A percentile compares a stretch with the other conserved stretches of the same genome.
Evolutionary conservation across 495 filamentous ascomycete genomes (phyloP).

Genomic region (Amniculicola lignicola): DNA sequence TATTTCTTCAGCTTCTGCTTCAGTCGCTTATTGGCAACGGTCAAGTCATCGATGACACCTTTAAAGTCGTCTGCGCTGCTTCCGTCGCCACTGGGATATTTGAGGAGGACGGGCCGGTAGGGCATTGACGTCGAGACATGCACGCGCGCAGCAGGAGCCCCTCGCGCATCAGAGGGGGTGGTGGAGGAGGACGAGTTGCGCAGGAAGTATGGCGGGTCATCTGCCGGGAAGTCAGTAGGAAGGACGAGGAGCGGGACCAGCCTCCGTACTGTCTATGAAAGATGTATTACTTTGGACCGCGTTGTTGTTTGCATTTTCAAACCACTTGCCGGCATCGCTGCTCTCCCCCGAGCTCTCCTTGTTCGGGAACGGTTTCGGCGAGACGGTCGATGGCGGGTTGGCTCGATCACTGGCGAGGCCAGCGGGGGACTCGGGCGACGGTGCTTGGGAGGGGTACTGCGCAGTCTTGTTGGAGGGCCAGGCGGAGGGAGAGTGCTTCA

Average conservation of each 20-base stretch:
- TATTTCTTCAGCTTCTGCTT: slow-evolving; percentile 66
- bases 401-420: slow-evolving; percentile 14
- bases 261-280: slow-evolving; percentile 36
- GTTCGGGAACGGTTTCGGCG: slow-evolving; percentile 7
- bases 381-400: slow-evolving; percentile 7
- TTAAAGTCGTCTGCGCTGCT: slow-evolving; percentile 42
- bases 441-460: neutral
- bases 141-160: neutral
- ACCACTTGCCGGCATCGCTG: slow-evolving; percentile 45
- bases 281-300: slow-evolving; percentile 26
- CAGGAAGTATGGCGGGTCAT: slow-evolving; percentile 45
- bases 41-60: slow-evolving; percentile 46
- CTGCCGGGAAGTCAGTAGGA: too few species aligned
- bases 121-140: slow-evolving; percentile 16
- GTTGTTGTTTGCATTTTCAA: slow-evolving; percentile 44
- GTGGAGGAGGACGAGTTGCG: slow-evolving; percentile 39
- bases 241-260: neutral
- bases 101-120: slow-evolving; percentile 12
- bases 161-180: slow-evolving; percentile 32
- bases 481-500: slow-evolving; percentile 28
- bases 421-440: slow-evolving; percentile 12
- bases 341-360: slow-evolving; percentile 45
- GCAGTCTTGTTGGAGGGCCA: neutral
- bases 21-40: slow-evolving; percentile 54
- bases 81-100: slow-evolving; percentile 8